Conservation (phyloP, 2,329 filamentous ascomycete genomes). For the Colletotrichum lindemuthianum region DNA sequence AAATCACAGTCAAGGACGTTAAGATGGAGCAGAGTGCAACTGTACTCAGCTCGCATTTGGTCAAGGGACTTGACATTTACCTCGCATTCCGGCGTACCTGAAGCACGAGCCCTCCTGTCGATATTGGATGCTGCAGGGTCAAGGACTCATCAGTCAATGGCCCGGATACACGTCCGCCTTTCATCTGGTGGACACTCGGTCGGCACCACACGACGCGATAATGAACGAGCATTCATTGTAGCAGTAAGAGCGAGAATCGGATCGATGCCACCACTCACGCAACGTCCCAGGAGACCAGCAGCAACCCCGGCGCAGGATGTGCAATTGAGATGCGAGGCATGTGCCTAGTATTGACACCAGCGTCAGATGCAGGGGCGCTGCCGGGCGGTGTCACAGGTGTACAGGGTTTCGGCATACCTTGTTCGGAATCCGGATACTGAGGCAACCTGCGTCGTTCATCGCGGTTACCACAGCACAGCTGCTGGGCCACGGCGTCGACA, state of each 20-base stretch:
- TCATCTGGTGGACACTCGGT: no score
- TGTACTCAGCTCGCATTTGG: neutral
- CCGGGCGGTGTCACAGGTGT: no score
- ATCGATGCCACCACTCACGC: neutral
- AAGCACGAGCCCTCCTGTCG: neutral
- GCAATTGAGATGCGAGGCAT: neutral
- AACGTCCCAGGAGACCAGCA: neutral
- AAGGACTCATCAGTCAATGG: neutral
- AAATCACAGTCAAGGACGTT: constrained; percentile 8
- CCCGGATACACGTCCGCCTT: constrained; percentile 1
- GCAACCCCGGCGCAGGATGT: neutral
- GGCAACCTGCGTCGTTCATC: no score
- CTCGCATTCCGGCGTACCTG: neutral
- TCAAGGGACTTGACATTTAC: neutral
- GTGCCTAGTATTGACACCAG: neutral
- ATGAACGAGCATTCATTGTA: no score
- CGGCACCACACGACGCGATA: no score
- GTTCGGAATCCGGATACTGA: no score
- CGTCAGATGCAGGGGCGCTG: neutral
- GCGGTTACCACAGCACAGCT: no score
- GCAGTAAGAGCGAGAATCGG: no score
- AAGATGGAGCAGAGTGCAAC: neutral
- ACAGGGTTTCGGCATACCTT: no score
- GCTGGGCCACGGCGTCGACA: no score
- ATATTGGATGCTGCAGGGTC: no score